These are phyloP conservation scores for Euphrasia arctica DNA, from an alignment of 305 asterid genomes.

Conservation along the genomic window DNA sequence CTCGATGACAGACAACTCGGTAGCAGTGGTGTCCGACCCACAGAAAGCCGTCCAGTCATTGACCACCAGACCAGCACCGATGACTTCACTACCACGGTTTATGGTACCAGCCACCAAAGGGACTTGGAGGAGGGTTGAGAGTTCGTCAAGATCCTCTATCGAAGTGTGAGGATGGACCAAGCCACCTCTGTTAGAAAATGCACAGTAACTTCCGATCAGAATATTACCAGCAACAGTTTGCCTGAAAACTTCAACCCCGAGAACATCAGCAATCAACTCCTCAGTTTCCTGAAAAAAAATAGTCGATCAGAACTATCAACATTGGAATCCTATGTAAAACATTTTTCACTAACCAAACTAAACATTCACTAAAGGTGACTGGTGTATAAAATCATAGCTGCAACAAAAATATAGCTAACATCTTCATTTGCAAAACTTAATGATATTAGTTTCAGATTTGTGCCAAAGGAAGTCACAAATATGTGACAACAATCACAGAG, in stretches of 20 bases:
- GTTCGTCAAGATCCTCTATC: constrained; percentile 87
- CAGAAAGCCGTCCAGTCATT: constrained; percentile 96
- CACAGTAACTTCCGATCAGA: constrained; percentile 84
- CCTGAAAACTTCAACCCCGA: constrained; percentile 91
- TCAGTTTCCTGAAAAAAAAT: constrained; percentile 69
- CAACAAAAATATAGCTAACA: too few species aligned
- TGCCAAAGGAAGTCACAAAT: background rate
- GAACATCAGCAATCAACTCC: constrained; percentile 88
- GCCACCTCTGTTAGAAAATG: constrained; percentile 86
- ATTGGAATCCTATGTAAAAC: background rate
- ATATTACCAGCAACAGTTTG: constrained; percentile 87
- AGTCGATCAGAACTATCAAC: background rate
- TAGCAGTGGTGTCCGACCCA: constrained; percentile 93
- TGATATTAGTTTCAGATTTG: too few species aligned
- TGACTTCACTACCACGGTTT: constrained; percentile 90
- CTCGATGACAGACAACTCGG: constrained; percentile 80
- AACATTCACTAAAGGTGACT: too few species aligned
- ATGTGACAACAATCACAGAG: background rate
- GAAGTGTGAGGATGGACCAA: constrained; percentile 95
- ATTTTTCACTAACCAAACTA: background rate
- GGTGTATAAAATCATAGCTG: too few species aligned
- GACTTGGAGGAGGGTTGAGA: constrained; percentile 89
- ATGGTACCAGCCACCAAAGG: constrained; percentile 90
- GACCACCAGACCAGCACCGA: constrained; percentile 74
- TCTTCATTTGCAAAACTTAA: too few species aligned